These are phyloP conservation scores for Penicillium soppii DNA, from an alignment of 495 filamentous ascomycete genomes.

Conservation along the genomic window DNA sequence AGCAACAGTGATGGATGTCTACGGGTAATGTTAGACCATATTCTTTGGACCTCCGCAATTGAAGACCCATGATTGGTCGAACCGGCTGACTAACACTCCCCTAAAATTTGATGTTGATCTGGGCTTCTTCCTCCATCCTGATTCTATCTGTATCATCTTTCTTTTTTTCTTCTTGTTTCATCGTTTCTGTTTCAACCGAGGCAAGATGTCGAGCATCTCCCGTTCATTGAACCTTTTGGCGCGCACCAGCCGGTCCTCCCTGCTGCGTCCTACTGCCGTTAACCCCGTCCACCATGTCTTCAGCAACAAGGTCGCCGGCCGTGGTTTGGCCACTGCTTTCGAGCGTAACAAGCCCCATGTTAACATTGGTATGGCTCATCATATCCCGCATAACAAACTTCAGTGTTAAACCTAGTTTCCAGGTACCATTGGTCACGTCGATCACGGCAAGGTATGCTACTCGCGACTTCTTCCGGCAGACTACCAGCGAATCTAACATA, in stretches of 20 bases:
- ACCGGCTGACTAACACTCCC: constrained; percentile 40
- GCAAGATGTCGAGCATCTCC: constrained; percentile 64
- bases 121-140: constrained; percentile 23
- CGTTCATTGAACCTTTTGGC: constrained; percentile 67
- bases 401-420: constrained; percentile 9
- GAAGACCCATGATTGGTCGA: constrained; percentile 35
- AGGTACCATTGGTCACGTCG: constrained; percentile 99
- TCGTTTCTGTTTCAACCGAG: constrained; percentile 33
- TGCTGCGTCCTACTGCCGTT: constrained; percentile 57
- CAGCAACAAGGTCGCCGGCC: constrained; percentile 62
- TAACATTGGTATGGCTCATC: constrained; percentile 73
- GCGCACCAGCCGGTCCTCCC: constrained; percentile 63
- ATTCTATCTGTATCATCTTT: constrained; percentile 32
- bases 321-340: constrained; percentile 76
- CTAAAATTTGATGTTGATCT: constrained; percentile 42
- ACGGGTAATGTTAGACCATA: not conserved
- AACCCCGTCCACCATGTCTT: constrained; percentile 73
- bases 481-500: constrained; percentile 21
- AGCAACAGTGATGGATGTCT: no score
- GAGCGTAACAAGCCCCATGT: constrained; percentile 95
- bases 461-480: constrained; percentile 1
- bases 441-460: constrained; percentile 88
- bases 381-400: not conserved
- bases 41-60: constrained; percentile 36
- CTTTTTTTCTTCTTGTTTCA: constrained; percentile 34